These are phyloP conservation scores for Sporisorium exsertum DNA, from an alignment of 1,284 basidiomycete genomes.

Conservation along the genomic window DNA sequence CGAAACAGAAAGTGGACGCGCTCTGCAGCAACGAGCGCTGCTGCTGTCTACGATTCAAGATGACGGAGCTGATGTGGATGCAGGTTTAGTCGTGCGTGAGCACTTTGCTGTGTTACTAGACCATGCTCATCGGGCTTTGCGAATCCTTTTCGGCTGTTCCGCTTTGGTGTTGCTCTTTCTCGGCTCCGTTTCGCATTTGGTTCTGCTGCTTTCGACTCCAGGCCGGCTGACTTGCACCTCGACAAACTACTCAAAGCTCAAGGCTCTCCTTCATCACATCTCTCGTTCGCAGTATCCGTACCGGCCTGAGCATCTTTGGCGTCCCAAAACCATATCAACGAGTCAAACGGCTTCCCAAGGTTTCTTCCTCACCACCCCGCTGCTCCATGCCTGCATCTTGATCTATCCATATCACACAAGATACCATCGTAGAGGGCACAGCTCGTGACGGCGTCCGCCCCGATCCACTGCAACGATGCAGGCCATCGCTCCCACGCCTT, in stretches of 20 bases:
- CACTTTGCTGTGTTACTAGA: background rate
- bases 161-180: constrained; percentile 2
- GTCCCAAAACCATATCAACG: no score
- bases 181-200: constrained; percentile 12
- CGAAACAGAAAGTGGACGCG: background rate
- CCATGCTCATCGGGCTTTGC: constrained; percentile 9
- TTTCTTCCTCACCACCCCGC: background rate
- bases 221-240: constrained; percentile 22
- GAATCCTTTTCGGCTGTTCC: constrained; percentile 9
- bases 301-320: no score
- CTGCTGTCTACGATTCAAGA: background rate
- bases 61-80: background rate
- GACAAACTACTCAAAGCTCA: background rate
- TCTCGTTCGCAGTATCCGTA: background rate
- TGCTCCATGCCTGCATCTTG: background rate
- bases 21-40: background rate
- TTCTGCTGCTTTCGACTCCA: constrained; percentile 4
- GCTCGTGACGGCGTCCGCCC: background rate
- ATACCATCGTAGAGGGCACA: background rate
- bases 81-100: background rate
- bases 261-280: background rate
- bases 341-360: background rate
- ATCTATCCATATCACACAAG: no score
- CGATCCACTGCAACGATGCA: constrained; percentile 14
- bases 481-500: constrained; percentile 8